Evolutionary conservation across 192 early-diverging fungal species (phyloP).

Genomic region (Linnemannia exigua): DNA sequence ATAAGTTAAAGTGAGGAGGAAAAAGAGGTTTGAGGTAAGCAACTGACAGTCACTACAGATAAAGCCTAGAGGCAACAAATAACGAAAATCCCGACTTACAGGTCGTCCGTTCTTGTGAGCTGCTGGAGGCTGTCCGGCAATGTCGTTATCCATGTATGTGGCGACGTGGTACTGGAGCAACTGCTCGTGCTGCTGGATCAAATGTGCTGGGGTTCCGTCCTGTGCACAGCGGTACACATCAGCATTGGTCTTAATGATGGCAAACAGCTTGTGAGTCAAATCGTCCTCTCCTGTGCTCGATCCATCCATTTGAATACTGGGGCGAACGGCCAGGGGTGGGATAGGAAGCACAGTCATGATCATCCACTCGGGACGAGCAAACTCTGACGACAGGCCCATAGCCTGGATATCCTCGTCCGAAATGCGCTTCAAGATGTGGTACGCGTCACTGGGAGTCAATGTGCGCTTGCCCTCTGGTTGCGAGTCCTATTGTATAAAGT

Average conservation of each 20-base stretch:
- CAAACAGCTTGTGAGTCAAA: conserved; percentile 94
- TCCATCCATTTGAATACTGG: conserved; percentile 95
- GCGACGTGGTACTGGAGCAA: conserved; percentile 95
- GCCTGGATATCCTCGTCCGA: conserved; percentile 84
- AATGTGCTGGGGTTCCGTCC: conserved; percentile 90
- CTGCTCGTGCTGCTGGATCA: conserved; percentile 90
- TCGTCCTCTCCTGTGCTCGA: conserved; percentile 93
- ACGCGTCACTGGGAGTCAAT: conserved; percentile 81
- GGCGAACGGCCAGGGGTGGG: conserved; percentile 96
- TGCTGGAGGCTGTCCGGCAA: conserved; percentile 91
- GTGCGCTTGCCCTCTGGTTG: conserved; percentile 70
- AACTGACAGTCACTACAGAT: no score
- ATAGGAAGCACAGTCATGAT: conserved; percentile 94
- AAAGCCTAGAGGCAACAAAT: no score
- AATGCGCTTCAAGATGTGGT: conserved; percentile 89
- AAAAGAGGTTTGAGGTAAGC: conserved; percentile 1
- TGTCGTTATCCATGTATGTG: conserved; percentile 98
- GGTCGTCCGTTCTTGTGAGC: conserved; percentile 95
- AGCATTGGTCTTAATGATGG: conserved; percentile 95
- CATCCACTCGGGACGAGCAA: conserved; percentile 99
- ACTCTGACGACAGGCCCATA: conserved; percentile 92
- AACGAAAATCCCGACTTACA: conserved; percentile 59
- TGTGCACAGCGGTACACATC: conserved; percentile 83
- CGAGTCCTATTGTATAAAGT: conserved; percentile 57
- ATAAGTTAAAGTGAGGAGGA: conserved; percentile 1